Percentiles rank a stretch among this genome's conserved stretches.
Conservation (phyloP, 352 stramenopile species). For the Saprolegnia parasitica region DNA sequence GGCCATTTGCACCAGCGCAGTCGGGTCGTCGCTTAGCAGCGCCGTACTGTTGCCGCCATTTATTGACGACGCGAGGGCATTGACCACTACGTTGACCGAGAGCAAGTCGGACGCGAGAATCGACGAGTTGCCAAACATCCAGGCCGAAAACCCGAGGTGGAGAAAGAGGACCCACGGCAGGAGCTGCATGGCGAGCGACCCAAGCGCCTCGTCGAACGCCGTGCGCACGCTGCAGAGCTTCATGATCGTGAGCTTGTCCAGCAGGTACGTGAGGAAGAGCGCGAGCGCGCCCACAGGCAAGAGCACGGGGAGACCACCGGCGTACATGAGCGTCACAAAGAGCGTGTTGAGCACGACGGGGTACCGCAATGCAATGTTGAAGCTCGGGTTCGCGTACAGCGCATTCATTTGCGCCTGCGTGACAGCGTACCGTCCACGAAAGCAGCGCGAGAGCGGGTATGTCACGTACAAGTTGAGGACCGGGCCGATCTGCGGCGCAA, state of each 20-base stretch:
- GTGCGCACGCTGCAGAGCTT: slow-evolving; percentile 74
- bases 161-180: slow-evolving; percentile 66
- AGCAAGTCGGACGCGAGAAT: slow-evolving; percentile 56
- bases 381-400: slow-evolving; percentile 62
- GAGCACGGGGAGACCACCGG: slow-evolving; percentile 66
- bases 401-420: slow-evolving; percentile 75
- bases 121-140: slow-evolving; percentile 77
- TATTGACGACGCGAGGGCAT: slow-evolving; percentile 33
- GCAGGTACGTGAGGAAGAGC: slow-evolving; percentile 58
- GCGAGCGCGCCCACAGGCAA: slow-evolving; percentile 70
- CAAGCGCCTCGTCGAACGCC: slow-evolving; percentile 72
- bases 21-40: not conserved
- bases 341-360: slow-evolving; percentile 80
- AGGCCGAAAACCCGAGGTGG: slow-evolving; percentile 69
- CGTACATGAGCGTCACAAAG: slow-evolving; percentile 81
- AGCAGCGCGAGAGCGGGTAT: slow-evolving; percentile 42
- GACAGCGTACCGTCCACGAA: slow-evolving; percentile 41
- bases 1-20: slow-evolving; percentile 45
- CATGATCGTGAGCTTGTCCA: slow-evolving; percentile 78
- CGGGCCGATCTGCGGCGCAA: slow-evolving; percentile 59
- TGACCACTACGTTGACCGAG: slow-evolving; percentile 41
- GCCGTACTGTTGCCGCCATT: slow-evolving; percentile 31
- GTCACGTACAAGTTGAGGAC: slow-evolving; percentile 58
- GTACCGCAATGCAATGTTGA: slow-evolving; percentile 77
- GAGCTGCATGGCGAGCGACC: slow-evolving; percentile 48